Base-by-base conservation (phyloP, 2,329 filamentous ascomycete genomes). In the Aspergillus neoniger region DNA sequence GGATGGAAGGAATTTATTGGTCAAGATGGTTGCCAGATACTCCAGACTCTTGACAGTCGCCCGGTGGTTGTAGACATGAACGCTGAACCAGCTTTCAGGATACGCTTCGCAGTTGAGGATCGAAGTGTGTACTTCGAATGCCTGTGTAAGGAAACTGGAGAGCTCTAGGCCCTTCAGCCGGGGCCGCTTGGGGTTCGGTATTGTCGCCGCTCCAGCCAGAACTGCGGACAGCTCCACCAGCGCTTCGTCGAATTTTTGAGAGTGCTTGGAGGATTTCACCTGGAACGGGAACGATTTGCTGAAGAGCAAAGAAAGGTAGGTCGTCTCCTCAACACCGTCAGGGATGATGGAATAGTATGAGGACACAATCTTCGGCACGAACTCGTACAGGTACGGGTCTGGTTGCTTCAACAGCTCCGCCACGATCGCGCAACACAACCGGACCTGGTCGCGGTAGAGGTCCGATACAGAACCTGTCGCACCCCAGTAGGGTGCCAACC, bases 401-500 rank as follows among this genome's bases (percentile, higher is more conserved):
- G 96, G 84, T 66, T 91, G 85, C 43, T 90, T 86, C 59, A 93
- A 84, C 73, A 98, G 91, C 63, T 91, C 92, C 8, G 94, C 91
- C 38, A 99, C 83, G 36, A 99, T 90, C 0, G 94, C 96, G 77
- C 92, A 96, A 76, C 94, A 96, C 15, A 99, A 81, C 15, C 95
- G 90, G 17, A 98, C 91, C 77, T 98, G 95, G 21, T 96, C 92
- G 65, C 89, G 90, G 87, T 92, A 98, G 70, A 96, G 91, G 38
- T 93, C 89, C 2, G 87, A 92, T 9, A 94, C 86, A 28, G 88
- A 82, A 4, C 86, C 83, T 0, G 84, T 86, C 63, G 87, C 86
- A 12, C 94, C 94, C 95, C 95, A 99, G 75, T 98, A 93, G 4
- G 94, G 93, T 12, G 89, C 88, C 60, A 99, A 88, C 95, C 95